Base-by-base conservation (phyloP, 2,329 filamentous ascomycete genomes). In the Sporothrix humicola region DNA sequence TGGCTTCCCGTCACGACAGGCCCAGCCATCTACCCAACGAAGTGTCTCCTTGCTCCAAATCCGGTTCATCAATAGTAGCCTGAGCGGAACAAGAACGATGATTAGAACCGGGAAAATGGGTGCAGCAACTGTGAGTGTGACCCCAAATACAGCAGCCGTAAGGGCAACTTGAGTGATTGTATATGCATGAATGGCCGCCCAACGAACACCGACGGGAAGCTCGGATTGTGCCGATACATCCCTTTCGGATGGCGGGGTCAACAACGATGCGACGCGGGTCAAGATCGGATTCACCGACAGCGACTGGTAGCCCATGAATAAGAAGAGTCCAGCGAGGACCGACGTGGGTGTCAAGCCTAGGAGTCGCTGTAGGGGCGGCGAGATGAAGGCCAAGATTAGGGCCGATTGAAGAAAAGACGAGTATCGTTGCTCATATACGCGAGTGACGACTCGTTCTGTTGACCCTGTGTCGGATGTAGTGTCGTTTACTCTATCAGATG, bases 21-120 rank as follows among this genome's bases (percentile, higher is more conserved):
- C 83, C 83, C 83, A 85, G 5, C 79, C 81, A 76, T 86, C 84
- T 17, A 85, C 83, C 73, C 80, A 79, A 48, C 80, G 78, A 68
- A 91, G 82, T 8, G 87, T 88, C 76, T 90, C 88, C 61, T 84
- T 83, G 20, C 83, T 84, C 89, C 89, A 91, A 72, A 90, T 81
- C 69, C 80, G 83, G 74, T 87, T 89, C 88, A 91, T 91, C 13
- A 90, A 72, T 17, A 86, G 81, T 9, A 92, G 79, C 12, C 90
- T 82, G n/a, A 90, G 82, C 0, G 90, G 90, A 0, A 92, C 89
- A n/a, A 91, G 79, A 6, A 86, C 84, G 71, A 91, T 88, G 74
- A 92, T 90, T 37, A 91, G 84, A 8, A 92, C 81, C 0, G 90
- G 89, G 76, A 91, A 91, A 3, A 46, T 66, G 12, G 72, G 72